A percentile compares a stretch with the other conserved stretches of the same genome.
Evolutionary conservation across 192 early-diverging fungal genomes (phyloP).

Genomic region (Entomortierella beljakovae): DNA sequence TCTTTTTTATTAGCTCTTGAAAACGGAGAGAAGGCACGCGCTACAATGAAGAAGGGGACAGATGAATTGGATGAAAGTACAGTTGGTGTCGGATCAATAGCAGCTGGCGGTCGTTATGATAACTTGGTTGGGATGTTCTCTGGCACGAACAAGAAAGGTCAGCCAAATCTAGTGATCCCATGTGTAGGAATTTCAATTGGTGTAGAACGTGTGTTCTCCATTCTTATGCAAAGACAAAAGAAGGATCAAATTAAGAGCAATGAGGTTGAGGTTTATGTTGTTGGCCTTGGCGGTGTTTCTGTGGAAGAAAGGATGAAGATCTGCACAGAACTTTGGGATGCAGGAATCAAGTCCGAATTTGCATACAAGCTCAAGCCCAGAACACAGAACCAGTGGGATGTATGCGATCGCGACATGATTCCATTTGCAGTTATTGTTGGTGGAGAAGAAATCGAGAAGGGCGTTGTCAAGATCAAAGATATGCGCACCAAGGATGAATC

Average conservation of each 20-base stretch:
- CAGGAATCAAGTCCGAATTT: slow-evolving; percentile 90
- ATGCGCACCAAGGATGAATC: slow-evolving; percentile 74
- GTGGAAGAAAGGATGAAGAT: slow-evolving; percentile 92
- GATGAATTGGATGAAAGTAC: slow-evolving; percentile 80
- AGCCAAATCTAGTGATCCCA: slow-evolving; percentile 80
- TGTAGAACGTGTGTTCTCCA: slow-evolving; percentile 94
- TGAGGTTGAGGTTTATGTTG: slow-evolving; percentile 88
- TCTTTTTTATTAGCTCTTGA: slow-evolving; percentile 39
- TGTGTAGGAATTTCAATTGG: slow-evolving; percentile 97
- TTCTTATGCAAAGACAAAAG: slow-evolving; percentile 76
- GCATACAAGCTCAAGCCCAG: slow-evolving; percentile 93
- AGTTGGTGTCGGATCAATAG: slow-evolving; percentile 93
- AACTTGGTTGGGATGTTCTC: slow-evolving; percentile 97
- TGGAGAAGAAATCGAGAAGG: slow-evolving; percentile 79
- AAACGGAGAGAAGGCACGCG: slow-evolving; percentile 55
- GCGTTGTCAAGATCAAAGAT: slow-evolving; percentile 90
- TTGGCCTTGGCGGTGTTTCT: slow-evolving; percentile 81
- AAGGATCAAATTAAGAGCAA: slow-evolving; percentile 76
- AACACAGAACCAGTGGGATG: slow-evolving; percentile 80
- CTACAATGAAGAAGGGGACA: slow-evolving; percentile 58
- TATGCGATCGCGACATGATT: slow-evolving; percentile 87
- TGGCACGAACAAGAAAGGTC: slow-evolving; percentile 68
- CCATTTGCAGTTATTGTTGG: slow-evolving; percentile 94
- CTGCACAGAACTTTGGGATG: slow-evolving; percentile 92
- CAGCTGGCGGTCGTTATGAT: slow-evolving; percentile 98